These are phyloP conservation scores for Phytophthora crassamura DNA, from an alignment of 352 stramenopile genomes.

Conservation along the genomic window DNA sequence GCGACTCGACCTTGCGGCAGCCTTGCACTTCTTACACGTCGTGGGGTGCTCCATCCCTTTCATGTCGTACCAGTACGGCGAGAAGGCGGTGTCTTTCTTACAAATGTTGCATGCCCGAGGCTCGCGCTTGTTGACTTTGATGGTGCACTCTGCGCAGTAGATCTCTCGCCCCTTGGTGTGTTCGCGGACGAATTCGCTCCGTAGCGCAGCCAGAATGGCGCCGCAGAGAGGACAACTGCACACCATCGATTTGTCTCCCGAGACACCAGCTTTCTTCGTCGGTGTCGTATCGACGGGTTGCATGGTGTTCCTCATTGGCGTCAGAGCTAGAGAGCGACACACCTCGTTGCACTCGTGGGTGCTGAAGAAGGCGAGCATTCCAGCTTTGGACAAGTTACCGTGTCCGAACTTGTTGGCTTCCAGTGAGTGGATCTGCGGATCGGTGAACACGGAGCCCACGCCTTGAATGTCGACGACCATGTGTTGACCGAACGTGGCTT, in stretches of 20 bases:
- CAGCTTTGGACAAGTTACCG: conserved; percentile 35
- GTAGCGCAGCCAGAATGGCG: conserved; percentile 25
- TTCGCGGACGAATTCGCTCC: conserved; percentile 30
- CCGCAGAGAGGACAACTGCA: conserved; percentile 49
- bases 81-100: conserved; percentile 9
- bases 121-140: background rate
- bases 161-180: conserved; percentile 24
- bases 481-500: conserved; percentile 41
- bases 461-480: conserved; percentile 55
- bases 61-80: conserved; percentile 40
- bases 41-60: conserved; percentile 36
- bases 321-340: conserved; percentile 30
- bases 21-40: conserved; percentile 39
- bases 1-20: too few relatives aligned
- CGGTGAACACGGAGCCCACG: conserved; percentile 49
- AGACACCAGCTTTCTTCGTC: background rate
- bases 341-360: conserved; percentile 46
- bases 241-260: conserved; percentile 12
- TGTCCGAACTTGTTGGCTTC: conserved; percentile 24
- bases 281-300: background rate
- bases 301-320: conserved; percentile 10
- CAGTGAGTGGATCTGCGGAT: conserved; percentile 55
- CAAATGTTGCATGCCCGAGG: conserved; percentile 9
- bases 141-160: conserved; percentile 25
- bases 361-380: conserved; percentile 47